Base-by-base conservation (phyloP, 345 rosid species). In the Cardamine resedifolia region DNA sequence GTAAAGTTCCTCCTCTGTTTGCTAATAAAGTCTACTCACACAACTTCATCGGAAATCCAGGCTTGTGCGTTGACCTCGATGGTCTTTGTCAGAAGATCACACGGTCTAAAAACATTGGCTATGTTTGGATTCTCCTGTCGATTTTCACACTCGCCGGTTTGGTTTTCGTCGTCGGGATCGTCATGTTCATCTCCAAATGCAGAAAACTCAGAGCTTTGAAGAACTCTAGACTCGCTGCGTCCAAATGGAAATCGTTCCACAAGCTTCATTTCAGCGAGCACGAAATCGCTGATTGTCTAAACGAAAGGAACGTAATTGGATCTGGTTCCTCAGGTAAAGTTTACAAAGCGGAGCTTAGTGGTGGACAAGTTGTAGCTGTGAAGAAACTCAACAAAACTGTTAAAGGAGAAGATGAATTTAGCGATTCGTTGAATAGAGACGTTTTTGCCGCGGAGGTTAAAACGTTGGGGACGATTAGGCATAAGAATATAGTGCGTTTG, bases 181-280 rank as follows among this genome's bases (percentile, higher is more conserved):
- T 71, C 64, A 83, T 88, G 87, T 85, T 94, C 79, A 79, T 66
- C 64, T 50, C 81, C n/a, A 88, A 83, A 67, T 90, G 78, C 58
- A 45, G 63, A 75, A 83, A 74, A 18, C 72, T 85, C 68, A 82
- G 72, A 78, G 82, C 79, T 71, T 43, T 71, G 0, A 86, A 83
- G 81, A 85, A 70, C 36, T n/a, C 65, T 33, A 23, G 27, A 43
- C 77, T 68, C 0, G 44, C 72, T 0, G 58, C 78, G 7, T 71
- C 87, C 0, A 90, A 93, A 81, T 93, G 98, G 98, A 87, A 83
- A 70, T 84, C 95, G 0, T 94, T 94, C 80, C 98, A 94, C 67
- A 89, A 86, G 70, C 82, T 91, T 33, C 95, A 84, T 23, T 94
- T 94, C 34, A 85, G 85, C 18, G 95, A 94, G 68, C 83, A 64